These are phyloP conservation scores for Rhizomucor pusillus DNA, from an alignment of 371 early-diverging fungal species.

Conservation along the genomic window DNA sequence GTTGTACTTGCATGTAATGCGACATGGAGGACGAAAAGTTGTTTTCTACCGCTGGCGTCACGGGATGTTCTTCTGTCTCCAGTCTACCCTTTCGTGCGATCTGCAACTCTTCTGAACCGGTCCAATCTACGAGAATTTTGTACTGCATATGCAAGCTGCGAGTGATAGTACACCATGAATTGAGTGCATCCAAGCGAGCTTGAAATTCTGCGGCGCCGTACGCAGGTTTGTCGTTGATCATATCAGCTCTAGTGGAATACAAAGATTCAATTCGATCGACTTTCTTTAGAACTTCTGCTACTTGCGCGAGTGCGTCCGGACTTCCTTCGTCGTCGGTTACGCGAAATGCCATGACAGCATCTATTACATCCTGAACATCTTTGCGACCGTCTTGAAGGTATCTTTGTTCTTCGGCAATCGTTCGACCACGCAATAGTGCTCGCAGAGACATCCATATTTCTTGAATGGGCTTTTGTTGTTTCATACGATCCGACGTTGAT, in stretches of 20 bases:
- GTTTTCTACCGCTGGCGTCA: slow-evolving; percentile 2
- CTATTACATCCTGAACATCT: slow-evolving; percentile 60
- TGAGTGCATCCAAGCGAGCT: slow-evolving; percentile 68
- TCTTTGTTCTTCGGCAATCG: slow-evolving; percentile 62
- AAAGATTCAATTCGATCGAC: slow-evolving; percentile 77
- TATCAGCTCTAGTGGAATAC: slow-evolving; percentile 69
- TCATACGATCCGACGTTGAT: slow-evolving; percentile 52
- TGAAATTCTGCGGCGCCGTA: slow-evolving; percentile 73
- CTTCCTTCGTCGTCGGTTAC: slow-evolving; percentile 30
- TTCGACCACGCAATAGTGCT: slow-evolving; percentile 63
- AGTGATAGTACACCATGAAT: slow-evolving; percentile 75
- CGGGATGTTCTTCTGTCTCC: slow-evolving; percentile 7
- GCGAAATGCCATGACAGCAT: slow-evolving; percentile 65
- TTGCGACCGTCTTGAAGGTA: slow-evolving; percentile 66
- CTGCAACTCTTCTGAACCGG: slow-evolving; percentile 72
- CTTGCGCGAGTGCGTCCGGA: slow-evolving; percentile 57
- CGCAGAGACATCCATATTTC: slow-evolving; percentile 80
- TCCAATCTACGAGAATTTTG: slow-evolving; percentile 80
- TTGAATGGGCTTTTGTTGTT: slow-evolving; percentile 51
- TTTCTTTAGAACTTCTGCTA: slow-evolving; percentile 66
- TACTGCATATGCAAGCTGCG: slow-evolving; percentile 70
- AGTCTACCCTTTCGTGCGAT: slow-evolving; percentile 44
- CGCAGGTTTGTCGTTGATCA: slow-evolving; percentile 66
- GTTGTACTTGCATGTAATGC: slow-evolving; percentile 17
- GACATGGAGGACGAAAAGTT: slow-evolving; percentile 1